Percentiles rank a stretch among this genome's conserved stretches.
These are phyloP conservation scores for Elaeagnus macrophylla DNA, from an alignment of 306 rosid species.

Conservation along the genomic window DNA sequence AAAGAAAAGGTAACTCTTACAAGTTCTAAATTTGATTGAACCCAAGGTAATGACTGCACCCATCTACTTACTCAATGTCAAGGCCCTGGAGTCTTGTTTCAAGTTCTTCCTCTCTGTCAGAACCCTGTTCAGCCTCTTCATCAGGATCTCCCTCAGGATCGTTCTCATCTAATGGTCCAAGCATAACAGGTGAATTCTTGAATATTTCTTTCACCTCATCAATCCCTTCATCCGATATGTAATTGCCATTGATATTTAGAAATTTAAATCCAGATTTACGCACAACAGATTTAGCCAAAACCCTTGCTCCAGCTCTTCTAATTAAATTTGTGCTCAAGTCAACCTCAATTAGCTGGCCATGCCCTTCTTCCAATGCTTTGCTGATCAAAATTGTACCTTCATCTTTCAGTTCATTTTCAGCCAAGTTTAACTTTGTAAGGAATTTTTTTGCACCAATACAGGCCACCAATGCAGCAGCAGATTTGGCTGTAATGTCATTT, in stretches of 20 bases:
- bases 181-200: slow-evolving; percentile 40
- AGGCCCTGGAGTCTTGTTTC: slow-evolving; percentile 65
- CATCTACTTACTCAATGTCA: slow-evolving; percentile 40
- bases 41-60: slow-evolving; percentile 8
- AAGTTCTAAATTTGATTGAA: background rate
- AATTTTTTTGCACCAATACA: slow-evolving; percentile 57
- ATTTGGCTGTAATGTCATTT: slow-evolving; percentile 63
- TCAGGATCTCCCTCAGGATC: slow-evolving; percentile 73
- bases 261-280: slow-evolving; percentile 65
- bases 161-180: slow-evolving; percentile 83
- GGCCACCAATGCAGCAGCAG: slow-evolving; percentile 51
- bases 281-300: slow-evolving; percentile 59
- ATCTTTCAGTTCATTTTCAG: slow-evolving; percentile 81
- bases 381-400: slow-evolving; percentile 68
- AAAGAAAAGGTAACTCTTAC: background rate
- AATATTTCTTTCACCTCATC: slow-evolving; percentile 51
- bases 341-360: slow-evolving; percentile 55
- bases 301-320: slow-evolving; percentile 73
- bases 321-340: slow-evolving; percentile 59
- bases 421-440: slow-evolving; percentile 50
- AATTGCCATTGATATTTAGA: slow-evolving; percentile 60
- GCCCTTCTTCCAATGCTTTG: slow-evolving; percentile 61
- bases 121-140: slow-evolving; percentile 48
- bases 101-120: slow-evolving; percentile 45
- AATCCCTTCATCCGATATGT: slow-evolving; percentile 77